Evolutionary conservation across 2,329 filamentous ascomycete species (phyloP).

Genomic region (Stagonosporopsis vannaccii): DNA sequence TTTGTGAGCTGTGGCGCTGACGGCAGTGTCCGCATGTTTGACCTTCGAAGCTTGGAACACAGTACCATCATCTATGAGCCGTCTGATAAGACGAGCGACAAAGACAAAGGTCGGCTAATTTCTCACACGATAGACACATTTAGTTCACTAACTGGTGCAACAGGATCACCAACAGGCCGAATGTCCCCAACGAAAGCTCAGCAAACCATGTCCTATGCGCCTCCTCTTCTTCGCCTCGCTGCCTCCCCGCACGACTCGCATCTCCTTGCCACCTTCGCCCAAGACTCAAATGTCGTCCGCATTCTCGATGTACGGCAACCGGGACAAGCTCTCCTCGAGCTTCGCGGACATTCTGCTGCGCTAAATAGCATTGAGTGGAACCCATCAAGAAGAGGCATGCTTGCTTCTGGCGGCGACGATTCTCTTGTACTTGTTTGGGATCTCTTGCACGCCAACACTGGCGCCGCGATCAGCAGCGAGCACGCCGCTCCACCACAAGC

Average conservation of each 20-base stretch:
- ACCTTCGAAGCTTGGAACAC: slow-evolving; percentile 92
- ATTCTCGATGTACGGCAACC: slow-evolving; percentile 97
- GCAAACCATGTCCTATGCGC: slow-evolving; percentile 71
- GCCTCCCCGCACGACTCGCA: slow-evolving; percentile 96
- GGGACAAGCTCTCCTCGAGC: slow-evolving; percentile 90
- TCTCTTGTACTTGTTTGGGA: slow-evolving; percentile 94
- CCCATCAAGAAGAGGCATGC: slow-evolving; percentile 80
- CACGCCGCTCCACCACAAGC: slow-evolving; percentile 37
- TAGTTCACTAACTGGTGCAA: slow-evolving; percentile 8
- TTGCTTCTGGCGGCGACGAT: slow-evolving; percentile 92
- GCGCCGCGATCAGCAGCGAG: slow-evolving; percentile 57
- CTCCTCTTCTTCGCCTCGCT: slow-evolving; percentile 78
- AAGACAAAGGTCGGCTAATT: slow-evolving; percentile 51
- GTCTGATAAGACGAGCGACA: slow-evolving; percentile 74
- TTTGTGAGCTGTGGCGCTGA: slow-evolving; percentile 98
- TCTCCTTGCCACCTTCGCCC: slow-evolving; percentile 94
- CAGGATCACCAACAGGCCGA: slow-evolving; percentile 57
- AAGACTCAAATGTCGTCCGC: slow-evolving; percentile 89
- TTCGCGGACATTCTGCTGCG: slow-evolving; percentile 83
- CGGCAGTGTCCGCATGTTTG: slow-evolving; percentile 98
- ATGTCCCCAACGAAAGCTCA: slow-evolving; percentile 78
- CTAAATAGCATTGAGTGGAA: slow-evolving; percentile 98
- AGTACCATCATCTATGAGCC: slow-evolving; percentile 99
- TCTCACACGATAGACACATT: too few relatives aligned
- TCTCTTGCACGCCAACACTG: slow-evolving; percentile 72